Evolutionary conservation across 306 rosid genomes (phyloP), one percentile per base, ranked within the genome.

Genomic region (Dalbergia cultrata): DNA sequence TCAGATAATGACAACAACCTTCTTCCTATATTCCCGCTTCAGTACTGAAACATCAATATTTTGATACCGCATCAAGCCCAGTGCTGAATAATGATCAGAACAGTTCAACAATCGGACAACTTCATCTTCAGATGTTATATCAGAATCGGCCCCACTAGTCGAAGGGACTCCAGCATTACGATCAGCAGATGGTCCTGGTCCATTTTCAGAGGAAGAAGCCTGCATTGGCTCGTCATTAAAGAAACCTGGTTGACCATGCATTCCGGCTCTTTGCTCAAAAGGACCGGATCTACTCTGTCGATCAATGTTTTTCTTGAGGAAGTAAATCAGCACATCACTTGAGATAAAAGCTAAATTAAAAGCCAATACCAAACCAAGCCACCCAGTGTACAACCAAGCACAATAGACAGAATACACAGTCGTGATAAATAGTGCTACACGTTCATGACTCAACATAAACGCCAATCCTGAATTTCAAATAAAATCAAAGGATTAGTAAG

Each of bases 1-100:
- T 69, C 70, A 81, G 74, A 80, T 74, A 49, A 84, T 33, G 43
- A 44, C 66, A 79, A 52, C 62, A 74, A 93, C 98, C 98, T 96
- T 96, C 84, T 89, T 96, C 87, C 87, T 96, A 76, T 96, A 96
- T 84, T 93, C 99, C 83, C 95, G 90, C 86, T 92, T 96, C 86
- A 96, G 88, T 67, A 89, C 54, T 69, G 95, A 88, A 75, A 86
- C 90, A 53, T 93, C 99, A 72, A 92, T 77, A 50, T 81, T 76
- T 86, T 92, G 97, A 77, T 86, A 93, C 74, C 93, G 91, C 3
- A 85, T 19, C 58, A 96, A 86, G 66, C 99, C 99, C 82, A 96
- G 79, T 50, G 76, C 99, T 11, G 97, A 81, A 86, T 96, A 96
- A 82, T 92, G 97, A 85, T 96, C 98, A 26, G 87, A 85, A 84